Evolutionary conservation across 2,329 filamentous ascomycete species (phyloP), one percentile per base, ranked within the genome.

Genomic region (Neophaeococcomyces aloes): DNA sequence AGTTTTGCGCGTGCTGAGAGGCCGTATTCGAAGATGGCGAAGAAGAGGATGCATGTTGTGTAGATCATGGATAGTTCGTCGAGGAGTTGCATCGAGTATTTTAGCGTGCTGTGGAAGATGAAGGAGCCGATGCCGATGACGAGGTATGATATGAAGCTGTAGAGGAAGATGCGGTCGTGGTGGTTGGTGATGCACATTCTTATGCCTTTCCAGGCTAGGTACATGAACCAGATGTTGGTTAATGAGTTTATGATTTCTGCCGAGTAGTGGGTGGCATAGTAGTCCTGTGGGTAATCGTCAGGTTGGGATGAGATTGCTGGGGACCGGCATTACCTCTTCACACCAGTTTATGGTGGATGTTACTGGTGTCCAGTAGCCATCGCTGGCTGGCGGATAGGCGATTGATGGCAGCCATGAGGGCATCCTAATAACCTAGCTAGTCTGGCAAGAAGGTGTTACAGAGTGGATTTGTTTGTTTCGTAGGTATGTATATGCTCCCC

Each of bases 191-290:
- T 57, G 61, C 85, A 91, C 60, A 79, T 86, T 43, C 69, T 65
- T 48, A 89, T 77, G 21, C 87, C 87, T 57, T 79, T 82, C 52
- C 76, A 47, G 3, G 86, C 86, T 17, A 94, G 73, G 61, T 73
- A 83, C 54, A 93, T 70, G 62, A 94, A 94, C 13, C 89, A 66
- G 3, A 83, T 61, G 61, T 94, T 94, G 29, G 86, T 94, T 25
- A 87, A 56, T 2, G 84, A 83, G 64, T 83, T 88, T 57, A 86
- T 75, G 33, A 87, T 77, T 59, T 88, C 83, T n/a, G 37, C 37
- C 3, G 10, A 30, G 27, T 43, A 43, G 5, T 35, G 19, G 13
- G 41, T 43, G 3, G 41, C 41, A 21, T 43, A 43, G 18, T 43
- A 43, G 19, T 43, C 41, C 31, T 41, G 7, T 7, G 18, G 19